These are phyloP conservation scores for Oryza meridionalis DNA, from an alignment of 176 grass and related monocot genomes.

Conservation along the genomic window DNA sequence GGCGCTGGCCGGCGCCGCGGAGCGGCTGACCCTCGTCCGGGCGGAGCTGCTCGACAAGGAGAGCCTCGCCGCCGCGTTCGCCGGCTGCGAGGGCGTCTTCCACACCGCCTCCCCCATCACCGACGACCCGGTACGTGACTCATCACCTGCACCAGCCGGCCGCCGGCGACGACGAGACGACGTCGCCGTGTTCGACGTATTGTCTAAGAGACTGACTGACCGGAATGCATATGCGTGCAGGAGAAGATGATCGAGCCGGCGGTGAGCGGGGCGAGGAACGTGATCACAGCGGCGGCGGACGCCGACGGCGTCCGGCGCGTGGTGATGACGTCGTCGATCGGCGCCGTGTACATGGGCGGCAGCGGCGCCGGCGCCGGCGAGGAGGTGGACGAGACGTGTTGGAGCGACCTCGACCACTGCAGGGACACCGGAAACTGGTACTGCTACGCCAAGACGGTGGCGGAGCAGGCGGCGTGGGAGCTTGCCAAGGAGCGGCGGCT, in stretches of 20 bases:
- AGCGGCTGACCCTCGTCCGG: slow-evolving; percentile 42
- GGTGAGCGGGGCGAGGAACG: slow-evolving; percentile 39
- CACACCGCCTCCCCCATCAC: slow-evolving; percentile 64
- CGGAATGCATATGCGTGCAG: background rate
- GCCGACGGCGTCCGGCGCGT: slow-evolving; percentile 33
- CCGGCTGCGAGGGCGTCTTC: slow-evolving; percentile 66
- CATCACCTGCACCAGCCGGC: no score
- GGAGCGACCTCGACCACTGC: slow-evolving; percentile 57
- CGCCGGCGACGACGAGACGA: no score
- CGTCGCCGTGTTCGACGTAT: no score
- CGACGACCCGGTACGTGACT: slow-evolving; percentile 46
- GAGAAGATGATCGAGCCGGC: slow-evolving; percentile 49
- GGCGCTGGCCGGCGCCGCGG: slow-evolving; percentile 40
- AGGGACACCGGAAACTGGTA: slow-evolving; percentile 36
- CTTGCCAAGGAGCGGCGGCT: background rate
- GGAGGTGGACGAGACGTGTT: slow-evolving; percentile 50
- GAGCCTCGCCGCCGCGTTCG: slow-evolving; percentile 52
- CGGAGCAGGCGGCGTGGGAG: slow-evolving; percentile 26
- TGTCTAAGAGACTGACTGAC: no score
- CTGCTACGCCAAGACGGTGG: slow-evolving; percentile 39
- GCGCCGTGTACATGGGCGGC: slow-evolving; percentile 44
- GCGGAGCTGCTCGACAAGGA: slow-evolving; percentile 55
- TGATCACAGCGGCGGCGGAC: slow-evolving; percentile 26
- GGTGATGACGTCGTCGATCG: slow-evolving; percentile 47
- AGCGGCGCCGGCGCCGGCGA: background rate